These are phyloP conservation scores for Clonostachys byssicola DNA, from an alignment of 2,329 filamentous ascomycete genomes.

Conservation along the genomic window DNA sequence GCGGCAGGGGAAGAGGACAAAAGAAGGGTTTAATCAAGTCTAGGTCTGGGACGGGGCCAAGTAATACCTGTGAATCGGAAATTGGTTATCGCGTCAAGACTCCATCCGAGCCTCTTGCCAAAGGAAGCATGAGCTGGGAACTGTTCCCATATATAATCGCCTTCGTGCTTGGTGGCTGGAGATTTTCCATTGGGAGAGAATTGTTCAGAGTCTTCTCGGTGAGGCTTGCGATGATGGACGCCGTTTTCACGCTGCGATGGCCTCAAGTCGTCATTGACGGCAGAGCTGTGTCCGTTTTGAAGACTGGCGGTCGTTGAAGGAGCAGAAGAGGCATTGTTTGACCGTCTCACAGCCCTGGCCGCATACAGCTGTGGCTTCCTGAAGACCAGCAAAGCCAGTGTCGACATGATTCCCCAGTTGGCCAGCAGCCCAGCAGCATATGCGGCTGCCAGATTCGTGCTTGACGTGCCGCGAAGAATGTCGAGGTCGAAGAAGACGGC, in stretches of 20 bases:
- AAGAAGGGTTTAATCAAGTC: not conserved
- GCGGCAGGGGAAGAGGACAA: too few species aligned
- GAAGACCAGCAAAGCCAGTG: conserved; percentile 45
- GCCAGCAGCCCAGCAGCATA: conserved; percentile 47
- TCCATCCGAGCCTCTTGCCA: conserved; percentile 47
- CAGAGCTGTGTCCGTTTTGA: not conserved
- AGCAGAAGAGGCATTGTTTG: too few species aligned
- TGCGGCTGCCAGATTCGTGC: conserved; percentile 43
- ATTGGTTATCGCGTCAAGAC: conserved; percentile 46
- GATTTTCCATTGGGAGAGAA: not conserved
- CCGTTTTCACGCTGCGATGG: too few species aligned
- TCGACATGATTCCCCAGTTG: conserved; percentile 46
- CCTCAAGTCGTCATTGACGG: not conserved
- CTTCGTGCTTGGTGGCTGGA: conserved; percentile 4
- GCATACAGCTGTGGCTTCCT: conserved; percentile 52
- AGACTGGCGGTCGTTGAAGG: too few species aligned
- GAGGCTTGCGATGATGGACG: not conserved
- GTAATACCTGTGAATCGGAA: conserved; percentile 49
- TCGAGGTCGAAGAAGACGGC: conserved; percentile 37
- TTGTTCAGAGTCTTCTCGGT: not conserved
- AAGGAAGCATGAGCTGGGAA: conserved; percentile 49
- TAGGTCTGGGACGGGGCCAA: not conserved
- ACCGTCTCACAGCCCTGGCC: conserved; percentile 39
- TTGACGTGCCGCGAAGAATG: conserved; percentile 36
- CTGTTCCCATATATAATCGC: conserved; percentile 54